Conservation (phyloP, 805 yeast species). For the Candida germanica region DNA sequence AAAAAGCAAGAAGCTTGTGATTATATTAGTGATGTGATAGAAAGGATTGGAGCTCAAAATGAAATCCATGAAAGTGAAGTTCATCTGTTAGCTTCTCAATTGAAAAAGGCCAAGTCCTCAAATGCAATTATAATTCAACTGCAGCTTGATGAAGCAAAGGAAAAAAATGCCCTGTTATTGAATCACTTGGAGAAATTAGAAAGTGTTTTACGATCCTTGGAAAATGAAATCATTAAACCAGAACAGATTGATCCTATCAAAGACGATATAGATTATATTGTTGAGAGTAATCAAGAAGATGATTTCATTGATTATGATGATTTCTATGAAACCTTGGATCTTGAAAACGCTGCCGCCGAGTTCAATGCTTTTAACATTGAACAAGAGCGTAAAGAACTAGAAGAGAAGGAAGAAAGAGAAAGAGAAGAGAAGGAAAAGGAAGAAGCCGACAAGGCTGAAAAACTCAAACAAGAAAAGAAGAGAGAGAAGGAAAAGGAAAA, state of each 20-base stretch:
- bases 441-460: conserved; percentile 8
- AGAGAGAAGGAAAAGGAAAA: conserved; percentile 8
- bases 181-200: conserved; percentile 80
- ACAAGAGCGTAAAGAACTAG: conserved; percentile 11
- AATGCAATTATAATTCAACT: conserved; percentile 45
- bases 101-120: conserved; percentile 49
- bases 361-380: conserved; percentile 20
- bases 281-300: conserved; percentile 88
- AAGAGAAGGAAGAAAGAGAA: conserved; percentile 8
- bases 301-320: conserved; percentile 94
- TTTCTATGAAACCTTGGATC: conserved; percentile 80
- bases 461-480: conserved; percentile 13
- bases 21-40: conserved; percentile 69
- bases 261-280: conserved; percentile 90
- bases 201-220: conserved; percentile 68
- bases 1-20: conserved; percentile 71
- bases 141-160: conserved; percentile 60
- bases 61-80: conserved; percentile 76
- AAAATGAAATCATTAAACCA: conserved; percentile 75
- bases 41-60: conserved; percentile 76
- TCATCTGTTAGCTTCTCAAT: conserved; percentile 24
- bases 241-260: conserved; percentile 72
- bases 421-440: conserved; percentile 5
- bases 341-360: conserved; percentile 38
- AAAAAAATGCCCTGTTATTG: conserved; percentile 66